Percentiles rank a stretch among this genome's conserved stretches.
Evolutionary conservation across 345 rosid species (phyloP).

Genomic region (Heritiera fomes): DNA sequence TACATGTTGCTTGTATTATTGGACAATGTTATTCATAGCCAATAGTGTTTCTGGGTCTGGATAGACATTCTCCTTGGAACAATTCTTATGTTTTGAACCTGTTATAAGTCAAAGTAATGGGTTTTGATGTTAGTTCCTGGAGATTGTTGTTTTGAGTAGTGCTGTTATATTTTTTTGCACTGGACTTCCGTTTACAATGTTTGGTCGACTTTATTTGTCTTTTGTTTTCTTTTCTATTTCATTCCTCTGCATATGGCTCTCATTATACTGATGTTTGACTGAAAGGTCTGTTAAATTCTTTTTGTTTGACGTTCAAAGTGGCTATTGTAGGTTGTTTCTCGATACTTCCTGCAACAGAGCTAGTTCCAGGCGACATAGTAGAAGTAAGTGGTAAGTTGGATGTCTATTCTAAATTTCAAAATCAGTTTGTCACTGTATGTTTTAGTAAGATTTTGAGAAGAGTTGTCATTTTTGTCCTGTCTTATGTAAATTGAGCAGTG

Average conservation of each 20-base stretch:
- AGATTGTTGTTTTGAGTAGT: neutral
- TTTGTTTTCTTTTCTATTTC: neutral
- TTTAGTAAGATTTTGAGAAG: constrained; percentile 17
- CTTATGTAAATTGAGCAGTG: constrained; percentile 44
- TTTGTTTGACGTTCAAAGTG: neutral
- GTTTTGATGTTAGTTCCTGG: neutral
- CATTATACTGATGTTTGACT: neutral
- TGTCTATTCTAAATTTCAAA: constrained; percentile 10
- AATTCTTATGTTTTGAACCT: neutral
- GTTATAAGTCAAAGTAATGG: neutral
- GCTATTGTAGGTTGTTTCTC: constrained; percentile 85
- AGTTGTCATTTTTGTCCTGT: constrained; percentile 27
- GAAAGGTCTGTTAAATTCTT: neutral
- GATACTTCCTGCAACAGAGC: constrained; percentile 89
- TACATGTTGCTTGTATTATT: neutral
- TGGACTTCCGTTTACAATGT: neutral
- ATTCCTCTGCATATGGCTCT: neutral
- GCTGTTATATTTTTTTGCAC: neutral
- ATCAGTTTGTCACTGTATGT: neutral
- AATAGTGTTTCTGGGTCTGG: neutral
- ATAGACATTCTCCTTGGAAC: neutral
- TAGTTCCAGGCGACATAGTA: constrained; percentile 97
- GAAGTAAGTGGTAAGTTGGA: constrained; percentile 77
- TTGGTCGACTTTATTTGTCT: neutral
- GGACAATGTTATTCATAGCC: neutral